Base-by-base conservation (phyloP, 2,329 filamentous ascomycete genomes). In the Hymenoscyphus repandus region DNA sequence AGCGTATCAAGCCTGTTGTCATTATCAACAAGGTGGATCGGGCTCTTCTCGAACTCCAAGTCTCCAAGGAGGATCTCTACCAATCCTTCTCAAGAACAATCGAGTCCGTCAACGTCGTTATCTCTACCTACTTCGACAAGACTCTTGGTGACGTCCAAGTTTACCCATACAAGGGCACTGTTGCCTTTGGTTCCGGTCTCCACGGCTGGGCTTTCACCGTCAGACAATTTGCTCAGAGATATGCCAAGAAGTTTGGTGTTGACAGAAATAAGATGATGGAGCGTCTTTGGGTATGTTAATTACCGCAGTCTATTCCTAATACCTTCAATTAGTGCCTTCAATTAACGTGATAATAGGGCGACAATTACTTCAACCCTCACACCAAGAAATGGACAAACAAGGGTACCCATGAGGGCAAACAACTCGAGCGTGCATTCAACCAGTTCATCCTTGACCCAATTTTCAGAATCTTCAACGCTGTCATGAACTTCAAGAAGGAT, bases 1-100 rank as follows among this genome's bases (percentile, higher is more conserved):
- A 99, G 86, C 92, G 93, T 79, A 99, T 99, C 78, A 97, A 97
- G 88, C 93, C 93, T 69, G 92, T 99, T 70, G 84, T 96, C 72
- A 88, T 96, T 77, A 96, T 99, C 85, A 99, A 99, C 90, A 99
- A 99, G 88, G 93, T 99, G 75, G 93, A 99, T 73, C 92, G 93
- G 79, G 91, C 93, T 77, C 89, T 99, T 71, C 90, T 99, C 73
- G 93, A 99, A 79, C 85, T 99, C 61, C 93, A 99, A 81, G 86
- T 96, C 70, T 86, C 83, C 76, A 96, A 97, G 86, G 93, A 99
- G 79, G 93, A 99, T 72, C 80, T 99, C 64, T 99, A 96, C 86
- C 92, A 97, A 82, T 96, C 92, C 73, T 99, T 99, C 87, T 91
- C 90, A 61, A 88, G 92, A 86, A 96, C 93, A 73, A 91, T 99